Base-by-base conservation (phyloP, 768 basidiomycete species). In the Lentinula detonsa region DNA sequence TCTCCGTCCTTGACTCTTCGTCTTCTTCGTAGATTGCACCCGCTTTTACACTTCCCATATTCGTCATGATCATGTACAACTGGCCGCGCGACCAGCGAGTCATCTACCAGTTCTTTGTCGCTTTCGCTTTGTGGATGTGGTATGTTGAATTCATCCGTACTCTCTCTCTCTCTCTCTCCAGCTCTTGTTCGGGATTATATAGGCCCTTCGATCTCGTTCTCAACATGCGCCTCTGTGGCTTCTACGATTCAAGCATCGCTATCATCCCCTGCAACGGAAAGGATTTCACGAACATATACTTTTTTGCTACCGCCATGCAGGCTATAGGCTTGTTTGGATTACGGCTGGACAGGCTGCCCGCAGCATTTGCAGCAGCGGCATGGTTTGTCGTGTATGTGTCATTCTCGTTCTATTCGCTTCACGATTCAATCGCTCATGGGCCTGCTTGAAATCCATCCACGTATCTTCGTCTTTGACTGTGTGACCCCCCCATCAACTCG, bases 321-420 rank as follows among this genome's bases (percentile, higher is more conserved):
- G 81, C 82, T 1, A 77, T 85, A 57, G 81, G 78, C 3, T 67
- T 85, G 8, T 84, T 85, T 62, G 84, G 82, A 23, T 62, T 82
- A 56, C 73, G 76, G 61, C 65, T 79, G 63, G 77, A 79, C 57
- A 72, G 81, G 52, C 67, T 81, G 42, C 73, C 81, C 3, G 79
- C 80, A 1, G 66, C 78, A 60, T 57, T 77, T 45, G 79, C 79
- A 16, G 57, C 77, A 1, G 50, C 72, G 18, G 57, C 71, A 10
- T 83, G 81, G 68, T 73, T 77, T 54, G 61, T 71, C 46, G 43
- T 75, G 80, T 68, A 61, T n/a, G 76, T 21, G 11, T 53, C 28
- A 31, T 21, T 50, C 10, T 34, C 37, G 0, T 35, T 9, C 11
- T 15, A 11, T n/a, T n/a, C 52, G 8, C 11, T 15, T 37, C 16